These are phyloP conservation scores for Byssothecium circinans DNA, from an alignment of 2,329 filamentous ascomycete species.

Conservation along the genomic window DNA sequence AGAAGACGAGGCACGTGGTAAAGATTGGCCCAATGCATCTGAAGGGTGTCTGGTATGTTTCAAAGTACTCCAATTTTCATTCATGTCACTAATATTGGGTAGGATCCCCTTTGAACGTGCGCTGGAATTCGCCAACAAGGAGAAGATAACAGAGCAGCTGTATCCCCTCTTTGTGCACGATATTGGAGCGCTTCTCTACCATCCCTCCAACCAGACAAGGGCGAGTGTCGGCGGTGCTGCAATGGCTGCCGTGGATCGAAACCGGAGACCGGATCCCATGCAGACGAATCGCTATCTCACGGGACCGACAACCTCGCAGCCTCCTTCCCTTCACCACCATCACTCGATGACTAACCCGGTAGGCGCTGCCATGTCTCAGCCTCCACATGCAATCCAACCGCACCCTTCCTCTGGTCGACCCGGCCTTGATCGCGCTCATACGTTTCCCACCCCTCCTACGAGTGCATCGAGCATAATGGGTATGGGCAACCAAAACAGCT, in stretches of 20 bases:
- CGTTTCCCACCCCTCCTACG: constrained; percentile 90
- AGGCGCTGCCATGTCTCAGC: constrained; percentile 65
- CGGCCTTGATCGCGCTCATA: constrained; percentile 75
- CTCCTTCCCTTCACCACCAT: constrained; percentile 72
- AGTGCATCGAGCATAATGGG: constrained; percentile 85
- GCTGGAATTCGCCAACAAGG: constrained; percentile 98
- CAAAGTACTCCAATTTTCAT: not conserved
- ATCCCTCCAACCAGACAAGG: constrained; percentile 82
- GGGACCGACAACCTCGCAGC: constrained; percentile 57
- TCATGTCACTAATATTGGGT: not conserved
- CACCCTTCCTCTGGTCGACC: constrained; percentile 65
- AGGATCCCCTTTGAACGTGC: constrained; percentile 98
- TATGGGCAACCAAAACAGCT: constrained; percentile 72
- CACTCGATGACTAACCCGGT: constrained; percentile 66
- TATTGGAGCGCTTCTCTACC: constrained; percentile 89
- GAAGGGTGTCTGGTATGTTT: constrained; percentile 64
- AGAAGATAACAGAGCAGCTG: constrained; percentile 94
- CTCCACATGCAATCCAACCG: constrained; percentile 64
- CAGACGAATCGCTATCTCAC: constrained; percentile 59
- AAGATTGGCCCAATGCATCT: constrained; percentile 99
- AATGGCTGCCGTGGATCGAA: constrained; percentile 74
- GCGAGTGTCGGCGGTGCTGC: constrained; percentile 70
- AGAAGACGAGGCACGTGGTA: constrained; percentile 94
- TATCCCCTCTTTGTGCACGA: constrained; percentile 98
- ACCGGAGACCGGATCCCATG: constrained; percentile 49